These are phyloP conservation scores for Blastobotrys americana DNA, from an alignment of 805 yeast genomes.

Conservation along the genomic window DNA sequence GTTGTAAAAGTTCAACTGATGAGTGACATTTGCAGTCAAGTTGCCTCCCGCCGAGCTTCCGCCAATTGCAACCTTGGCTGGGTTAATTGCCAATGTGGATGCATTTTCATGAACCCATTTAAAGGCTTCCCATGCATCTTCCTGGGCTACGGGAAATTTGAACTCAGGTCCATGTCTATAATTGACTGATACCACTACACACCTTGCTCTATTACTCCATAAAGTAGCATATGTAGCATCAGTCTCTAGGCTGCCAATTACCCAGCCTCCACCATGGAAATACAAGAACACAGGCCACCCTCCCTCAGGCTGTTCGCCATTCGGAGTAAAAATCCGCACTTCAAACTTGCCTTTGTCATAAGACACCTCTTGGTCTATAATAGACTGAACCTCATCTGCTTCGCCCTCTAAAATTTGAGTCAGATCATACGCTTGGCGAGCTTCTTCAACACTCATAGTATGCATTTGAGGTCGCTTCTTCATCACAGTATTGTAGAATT, in stretches of 20 bases:
- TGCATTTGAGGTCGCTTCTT: background rate
- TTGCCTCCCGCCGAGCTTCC: slow-evolving; percentile 42
- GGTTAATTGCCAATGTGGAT: slow-evolving; percentile 7
- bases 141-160: slow-evolving; percentile 42
- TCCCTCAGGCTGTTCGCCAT: slow-evolving; percentile 28
- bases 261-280: slow-evolving; percentile 43
- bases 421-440: background rate
- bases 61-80: slow-evolving; percentile 34
- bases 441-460: background rate
- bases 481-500: slow-evolving; percentile 1
- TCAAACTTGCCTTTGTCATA: background rate
- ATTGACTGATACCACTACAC: slow-evolving; percentile 39
- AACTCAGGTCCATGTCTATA: slow-evolving; percentile 45
- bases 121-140: slow-evolving; percentile 36
- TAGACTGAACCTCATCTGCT: background rate
- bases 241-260: slow-evolving; percentile 34
- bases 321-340: slow-evolving; percentile 35
- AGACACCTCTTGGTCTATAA: background rate
- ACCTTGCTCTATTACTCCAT: slow-evolving; percentile 31
- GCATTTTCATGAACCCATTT: slow-evolving; percentile 8
- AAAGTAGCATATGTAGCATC: slow-evolving; percentile 39
- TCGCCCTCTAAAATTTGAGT: background rate
- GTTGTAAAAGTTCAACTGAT: slow-evolving; percentile 12
- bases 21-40: slow-evolving; percentile 26
- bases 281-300: slow-evolving; percentile 36